Evolutionary conservation across 345 rosid genomes (phyloP).

Genomic region (Laguncularia racemosa): DNA sequence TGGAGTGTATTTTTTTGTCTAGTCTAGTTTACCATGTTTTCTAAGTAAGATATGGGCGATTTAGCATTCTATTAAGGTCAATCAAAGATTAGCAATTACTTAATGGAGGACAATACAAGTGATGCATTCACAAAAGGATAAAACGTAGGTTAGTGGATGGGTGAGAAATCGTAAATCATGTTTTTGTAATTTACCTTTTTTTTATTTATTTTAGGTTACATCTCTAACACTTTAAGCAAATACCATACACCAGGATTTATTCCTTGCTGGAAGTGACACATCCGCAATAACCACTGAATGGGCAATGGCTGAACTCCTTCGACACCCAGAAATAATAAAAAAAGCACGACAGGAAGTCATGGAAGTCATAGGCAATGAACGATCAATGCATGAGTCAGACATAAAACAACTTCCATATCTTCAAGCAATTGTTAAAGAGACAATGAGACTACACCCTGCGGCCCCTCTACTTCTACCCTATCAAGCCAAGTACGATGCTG

Average conservation of each 20-base stretch:
- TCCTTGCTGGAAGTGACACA: slow-evolving; percentile 24
- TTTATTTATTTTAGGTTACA: too few relatives aligned
- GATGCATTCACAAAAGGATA: too few relatives aligned
- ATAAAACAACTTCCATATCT: slow-evolving; percentile 11
- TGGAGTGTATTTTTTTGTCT: too few relatives aligned
- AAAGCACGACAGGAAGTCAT: slow-evolving; percentile 6
- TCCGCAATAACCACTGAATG: slow-evolving; percentile 21
- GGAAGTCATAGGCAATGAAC: slow-evolving; percentile 9
- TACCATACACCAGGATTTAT: slow-evolving; percentile 10
- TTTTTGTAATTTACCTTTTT: too few relatives aligned
- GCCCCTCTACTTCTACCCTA: slow-evolving; percentile 21
- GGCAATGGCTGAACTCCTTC: slow-evolving; percentile 24
- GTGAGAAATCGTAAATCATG: too few relatives aligned
- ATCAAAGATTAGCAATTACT: not conserved
- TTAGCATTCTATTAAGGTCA: not conserved
- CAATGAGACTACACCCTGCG: slow-evolving; percentile 15
- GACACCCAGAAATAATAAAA: slow-evolving; percentile 1
- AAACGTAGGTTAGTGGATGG: too few relatives aligned
- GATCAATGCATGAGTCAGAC: slow-evolving; percentile 17
- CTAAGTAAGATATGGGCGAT: too few relatives aligned
- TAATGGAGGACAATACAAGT: too few relatives aligned
- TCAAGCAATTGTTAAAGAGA: slow-evolving; percentile 12
- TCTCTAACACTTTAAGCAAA: too few relatives aligned
- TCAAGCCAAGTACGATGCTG: slow-evolving; percentile 6
- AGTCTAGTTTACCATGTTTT: too few relatives aligned